Percentiles rank a stretch among this genome's conserved stretches.
These are phyloP conservation scores for Penicillium simplicissimum DNA, from an alignment of 495 filamentous ascomycete genomes.

Conservation along the genomic window DNA sequence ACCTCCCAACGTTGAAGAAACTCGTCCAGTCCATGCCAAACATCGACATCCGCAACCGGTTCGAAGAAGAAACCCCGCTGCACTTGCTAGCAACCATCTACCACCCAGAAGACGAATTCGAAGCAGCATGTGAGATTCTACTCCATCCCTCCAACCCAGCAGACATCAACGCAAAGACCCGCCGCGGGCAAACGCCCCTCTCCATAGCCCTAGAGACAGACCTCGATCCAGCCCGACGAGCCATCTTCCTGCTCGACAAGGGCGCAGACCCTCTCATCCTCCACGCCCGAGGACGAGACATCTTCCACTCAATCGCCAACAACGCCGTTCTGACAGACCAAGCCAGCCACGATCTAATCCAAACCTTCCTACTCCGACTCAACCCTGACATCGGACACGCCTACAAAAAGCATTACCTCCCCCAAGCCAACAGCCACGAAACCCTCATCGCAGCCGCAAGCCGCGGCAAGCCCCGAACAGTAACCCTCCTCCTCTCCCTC, in stretches of 20 bases:
- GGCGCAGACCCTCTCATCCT: conserved; percentile 11
- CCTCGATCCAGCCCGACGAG: conserved; percentile 8
- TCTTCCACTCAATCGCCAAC: conserved; percentile 20
- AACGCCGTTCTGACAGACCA: conserved; percentile 16
- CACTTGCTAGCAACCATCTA: conserved; percentile 20
- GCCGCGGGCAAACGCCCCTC: conserved; percentile 9
- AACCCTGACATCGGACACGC: conserved; percentile 3
- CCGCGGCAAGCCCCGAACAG: conserved; percentile 13
- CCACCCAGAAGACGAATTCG: conserved; percentile 23
- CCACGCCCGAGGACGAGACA: conserved; percentile 12
- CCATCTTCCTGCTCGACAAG: conserved; percentile 15
- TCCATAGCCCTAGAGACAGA: conserved; percentile 17
- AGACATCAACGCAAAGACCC: conserved; percentile 13
- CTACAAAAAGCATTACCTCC: conserved; percentile 10
- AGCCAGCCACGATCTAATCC: conserved; percentile 13
- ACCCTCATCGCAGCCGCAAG: conserved; percentile 13
- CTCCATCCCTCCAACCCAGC: conserved; percentile 3
- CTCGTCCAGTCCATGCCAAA: conserved; percentile 14
- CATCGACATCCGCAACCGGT: conserved; percentile 17
- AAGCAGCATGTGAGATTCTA: conserved; percentile 13
- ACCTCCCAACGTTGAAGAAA: conserved; percentile 14
- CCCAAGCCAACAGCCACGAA: conserved; percentile 9
- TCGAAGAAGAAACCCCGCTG: conserved; percentile 19
- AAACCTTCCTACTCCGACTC: conserved; percentile 7
- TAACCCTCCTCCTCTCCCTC: conserved; percentile 12